Percentiles rank a stretch among this genome's conserved stretches.
phyloP scores from a whole-genome alignment of 306 rosid species.

The Prunus mume region DNA sequence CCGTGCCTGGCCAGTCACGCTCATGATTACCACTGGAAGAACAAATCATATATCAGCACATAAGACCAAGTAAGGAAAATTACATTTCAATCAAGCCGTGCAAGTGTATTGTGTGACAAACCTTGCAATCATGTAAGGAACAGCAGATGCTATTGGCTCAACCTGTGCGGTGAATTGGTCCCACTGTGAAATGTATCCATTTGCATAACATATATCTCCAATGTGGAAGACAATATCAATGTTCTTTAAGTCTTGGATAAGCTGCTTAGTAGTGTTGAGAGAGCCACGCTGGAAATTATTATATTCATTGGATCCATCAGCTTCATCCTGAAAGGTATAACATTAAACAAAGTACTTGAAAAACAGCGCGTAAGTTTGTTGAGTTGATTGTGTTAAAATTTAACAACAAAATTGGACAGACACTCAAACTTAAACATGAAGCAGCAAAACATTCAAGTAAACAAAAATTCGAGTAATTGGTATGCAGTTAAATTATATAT shows the following conservation, averaged over 20 bases:
- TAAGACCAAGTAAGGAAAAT: slow-evolving; percentile 22
- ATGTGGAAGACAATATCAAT: slow-evolving; percentile 86
- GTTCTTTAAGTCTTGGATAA: slow-evolving; percentile 66
- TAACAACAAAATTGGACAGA: background rate
- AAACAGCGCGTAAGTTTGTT: background rate
- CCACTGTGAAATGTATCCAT: slow-evolving; percentile 95
- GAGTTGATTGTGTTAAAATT: background rate
- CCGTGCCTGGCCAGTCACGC: slow-evolving; percentile 92
- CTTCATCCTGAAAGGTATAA: slow-evolving; percentile 63
- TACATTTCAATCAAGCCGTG: background rate
- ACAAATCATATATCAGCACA: slow-evolving; percentile 14
- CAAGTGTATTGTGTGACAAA: slow-evolving; percentile 22
- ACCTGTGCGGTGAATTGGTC: slow-evolving; percentile 91
- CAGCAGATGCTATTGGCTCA: slow-evolving; percentile 88
- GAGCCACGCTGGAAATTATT: slow-evolving; percentile 80
- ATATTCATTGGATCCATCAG: slow-evolving; percentile 92
- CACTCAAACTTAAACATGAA: background rate
- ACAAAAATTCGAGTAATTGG: background rate
- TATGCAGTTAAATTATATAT: too few relatives aligned
- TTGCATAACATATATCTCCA: slow-evolving; percentile 88
- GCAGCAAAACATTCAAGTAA: background rate
- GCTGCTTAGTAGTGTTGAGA: slow-evolving; percentile 78
- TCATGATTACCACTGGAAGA: slow-evolving; percentile 87
- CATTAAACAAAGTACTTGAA: background rate
- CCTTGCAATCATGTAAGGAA: slow-evolving; percentile 96